phyloP scores from a whole-genome alignment of 2,329 filamentous ascomycete genomes.

The Penicillium sp. region DNA sequence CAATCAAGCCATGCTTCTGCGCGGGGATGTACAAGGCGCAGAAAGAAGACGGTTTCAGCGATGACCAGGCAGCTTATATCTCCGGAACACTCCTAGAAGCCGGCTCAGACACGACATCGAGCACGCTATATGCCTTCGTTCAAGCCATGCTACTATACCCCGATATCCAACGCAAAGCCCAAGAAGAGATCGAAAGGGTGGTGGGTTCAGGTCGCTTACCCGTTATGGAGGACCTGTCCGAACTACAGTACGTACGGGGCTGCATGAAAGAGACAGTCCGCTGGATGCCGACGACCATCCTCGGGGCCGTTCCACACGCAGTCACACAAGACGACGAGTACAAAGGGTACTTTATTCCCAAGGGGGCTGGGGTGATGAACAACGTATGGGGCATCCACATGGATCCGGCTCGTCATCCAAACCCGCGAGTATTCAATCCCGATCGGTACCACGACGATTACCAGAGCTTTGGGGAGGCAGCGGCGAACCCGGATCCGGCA shows the following conservation, averaged over 20 bases:
- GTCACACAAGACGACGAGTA: slow-evolving; percentile 44
- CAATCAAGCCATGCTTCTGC: slow-evolving; percentile 25
- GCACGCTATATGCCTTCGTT: slow-evolving; percentile 43
- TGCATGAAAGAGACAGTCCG: slow-evolving; percentile 31
- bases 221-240: slow-evolving; percentile 24
- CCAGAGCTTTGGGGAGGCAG: slow-evolving; percentile 29
- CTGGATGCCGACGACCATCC: slow-evolving; percentile 39
- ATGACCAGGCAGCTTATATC: slow-evolving; percentile 30
- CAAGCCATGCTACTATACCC: slow-evolving; percentile 43
- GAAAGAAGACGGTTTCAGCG: slow-evolving; percentile 25
- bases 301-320: slow-evolving; percentile 42
- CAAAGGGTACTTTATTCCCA: slow-evolving; percentile 43
- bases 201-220: slow-evolving; percentile 26
- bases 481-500: slow-evolving; percentile 29
- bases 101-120: slow-evolving; percentile 45
- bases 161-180: slow-evolving; percentile 35
- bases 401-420: slow-evolving; percentile 35
- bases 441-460: slow-evolving; percentile 27
- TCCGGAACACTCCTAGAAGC: slow-evolving; percentile 34
- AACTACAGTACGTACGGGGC: slow-evolving; percentile 29
- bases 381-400: slow-evolving; percentile 41
- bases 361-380: slow-evolving; percentile 40
- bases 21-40: slow-evolving; percentile 24
- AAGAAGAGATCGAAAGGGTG: slow-evolving; percentile 32
- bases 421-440: slow-evolving; percentile 36